phyloP scores from a whole-genome alignment of 2,329 filamentous ascomycete genomes.

The Colletotrichum sojae region DNA sequence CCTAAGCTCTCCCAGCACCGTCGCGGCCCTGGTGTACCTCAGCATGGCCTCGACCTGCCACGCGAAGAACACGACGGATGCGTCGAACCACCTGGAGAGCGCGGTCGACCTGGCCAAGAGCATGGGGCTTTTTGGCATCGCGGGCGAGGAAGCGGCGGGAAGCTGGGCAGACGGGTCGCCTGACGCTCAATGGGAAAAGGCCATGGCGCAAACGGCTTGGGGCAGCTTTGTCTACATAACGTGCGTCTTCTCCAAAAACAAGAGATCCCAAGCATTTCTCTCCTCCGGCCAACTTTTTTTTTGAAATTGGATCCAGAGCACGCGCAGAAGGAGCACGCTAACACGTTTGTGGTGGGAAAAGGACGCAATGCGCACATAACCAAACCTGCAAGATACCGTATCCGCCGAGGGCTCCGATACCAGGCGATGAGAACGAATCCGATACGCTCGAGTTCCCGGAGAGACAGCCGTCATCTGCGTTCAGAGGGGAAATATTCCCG shows the following conservation, averaged over 20 bases:
- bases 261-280: neutral
- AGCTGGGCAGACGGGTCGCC: conserved; percentile 4
- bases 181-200: conserved; percentile 7
- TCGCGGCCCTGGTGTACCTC: conserved; percentile 20
- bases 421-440: neutral
- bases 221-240: conserved; percentile 33
- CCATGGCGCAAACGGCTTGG: conserved; percentile 25
- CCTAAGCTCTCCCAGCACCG: conserved; percentile 1
- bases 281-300: neutral
- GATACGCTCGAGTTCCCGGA: neutral
- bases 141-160: neutral
- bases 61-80: neutral
- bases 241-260: conserved; percentile 3
- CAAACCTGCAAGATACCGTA: conserved; percentile 18
- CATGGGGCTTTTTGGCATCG: conserved; percentile 21
- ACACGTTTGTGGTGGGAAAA: neutral
- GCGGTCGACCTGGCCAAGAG: conserved; percentile 13
- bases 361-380: conserved; percentile 27
- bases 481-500: neutral
- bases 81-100: conserved; percentile 14
- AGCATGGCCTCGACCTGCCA: conserved; percentile 32
- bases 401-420: conserved; percentile 17
- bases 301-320: neutral
- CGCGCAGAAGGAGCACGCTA: no score
- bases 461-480: neutral